Percentiles rank a stretch among this genome's conserved stretches.
phyloP scores from a whole-genome alignment of 352 stramenopile species.

The Aphanomyces invadans region DNA sequence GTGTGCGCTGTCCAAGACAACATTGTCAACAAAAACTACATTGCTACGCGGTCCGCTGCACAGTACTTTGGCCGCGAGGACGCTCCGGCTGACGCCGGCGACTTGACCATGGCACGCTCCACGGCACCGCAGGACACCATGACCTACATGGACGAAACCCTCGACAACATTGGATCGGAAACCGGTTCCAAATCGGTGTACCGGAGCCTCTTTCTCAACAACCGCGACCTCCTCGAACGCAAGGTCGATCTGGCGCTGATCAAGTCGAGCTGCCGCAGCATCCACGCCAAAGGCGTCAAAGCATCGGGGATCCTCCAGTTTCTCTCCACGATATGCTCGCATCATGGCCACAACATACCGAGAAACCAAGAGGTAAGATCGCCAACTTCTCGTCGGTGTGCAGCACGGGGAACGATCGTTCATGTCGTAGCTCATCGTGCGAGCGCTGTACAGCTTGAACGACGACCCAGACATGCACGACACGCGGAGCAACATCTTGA shows the following conservation, averaged over 20 bases:
- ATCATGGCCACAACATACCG: conserved; percentile 10
- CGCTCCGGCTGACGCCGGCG: not conserved
- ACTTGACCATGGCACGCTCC: not conserved
- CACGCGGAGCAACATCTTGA: conserved; percentile 19
- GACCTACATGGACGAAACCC: conserved; percentile 22
- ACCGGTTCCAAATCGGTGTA: conserved; percentile 22
- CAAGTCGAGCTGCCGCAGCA: conserved; percentile 24
- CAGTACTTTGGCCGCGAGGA: not conserved
- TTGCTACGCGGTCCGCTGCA: conserved; percentile 9
- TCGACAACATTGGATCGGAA: conserved; percentile 21
- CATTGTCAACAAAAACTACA: conserved; percentile 23
- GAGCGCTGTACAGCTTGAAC: conserved; percentile 19
- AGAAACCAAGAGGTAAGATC: conserved; percentile 20
- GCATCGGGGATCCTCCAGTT: conserved; percentile 20
- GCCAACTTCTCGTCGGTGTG: too few species aligned
- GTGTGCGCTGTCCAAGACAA: conserved; percentile 12
- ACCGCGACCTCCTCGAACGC: conserved; percentile 12
- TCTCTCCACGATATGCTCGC: conserved; percentile 20
- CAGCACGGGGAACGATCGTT: too few species aligned
- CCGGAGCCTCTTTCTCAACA: conserved; percentile 23
- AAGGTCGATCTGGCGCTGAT: conserved; percentile 15
- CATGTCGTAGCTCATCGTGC: conserved; percentile 24
- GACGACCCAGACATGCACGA: not conserved
- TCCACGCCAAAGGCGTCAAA: conserved; percentile 23
- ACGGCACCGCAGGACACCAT: not conserved